A percentile compares a stretch with the other conserved stretches of the same genome.
Evolutionary conservation across 352 stramenopile species (phyloP).

Genomic region (Phytophthora sp.): DNA sequence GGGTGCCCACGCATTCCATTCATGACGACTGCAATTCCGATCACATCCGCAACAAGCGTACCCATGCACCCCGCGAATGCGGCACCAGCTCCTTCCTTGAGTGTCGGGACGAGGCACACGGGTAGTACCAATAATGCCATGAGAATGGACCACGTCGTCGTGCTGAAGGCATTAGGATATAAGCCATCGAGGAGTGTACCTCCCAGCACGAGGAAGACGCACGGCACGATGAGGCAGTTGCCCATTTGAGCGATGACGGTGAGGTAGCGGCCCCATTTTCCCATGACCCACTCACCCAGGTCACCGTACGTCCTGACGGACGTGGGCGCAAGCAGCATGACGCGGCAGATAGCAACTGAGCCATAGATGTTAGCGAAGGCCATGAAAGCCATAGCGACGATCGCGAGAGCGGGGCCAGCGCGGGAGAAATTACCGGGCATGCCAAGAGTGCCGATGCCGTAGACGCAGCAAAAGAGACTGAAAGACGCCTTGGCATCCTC

Average conservation of each 20-base stretch:
- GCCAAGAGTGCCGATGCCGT: too few species aligned
- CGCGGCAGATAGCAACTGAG: slow-evolving; percentile 21
- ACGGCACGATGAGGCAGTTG: slow-evolving; percentile 26
- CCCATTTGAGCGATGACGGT: slow-evolving; percentile 30
- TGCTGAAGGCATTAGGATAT: slow-evolving; percentile 42
- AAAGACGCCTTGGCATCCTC: slow-evolving; percentile 20
- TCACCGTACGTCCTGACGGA: slow-evolving; percentile 26
- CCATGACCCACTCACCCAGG: slow-evolving; percentile 25
- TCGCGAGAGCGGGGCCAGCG: slow-evolving; percentile 10
- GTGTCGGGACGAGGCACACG: slow-evolving; percentile 19
- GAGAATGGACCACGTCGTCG: slow-evolving; percentile 43
- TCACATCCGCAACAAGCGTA: slow-evolving; percentile 40
- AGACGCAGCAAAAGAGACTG: too few species aligned
- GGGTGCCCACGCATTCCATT: slow-evolving; percentile 29
- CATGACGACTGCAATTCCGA: too few species aligned
- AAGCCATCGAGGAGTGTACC: slow-evolving; percentile 44
- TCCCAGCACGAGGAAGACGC: slow-evolving; percentile 44
- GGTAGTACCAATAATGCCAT: slow-evolving; percentile 42
- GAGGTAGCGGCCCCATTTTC: slow-evolving; percentile 25
- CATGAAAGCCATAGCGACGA: slow-evolving; percentile 31
- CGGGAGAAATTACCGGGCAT: too few species aligned
- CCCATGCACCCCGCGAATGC: slow-evolving; percentile 40
- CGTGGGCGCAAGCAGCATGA: slow-evolving; percentile 25
- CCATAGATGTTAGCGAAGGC: slow-evolving; percentile 29
- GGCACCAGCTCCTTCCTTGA: slow-evolving; percentile 42